A percentile compares a stretch with the other conserved stretches of the same genome.
Conservation (phyloP, 768 basidiomycete species). For the Pleurotus cornucopiae region DNA sequence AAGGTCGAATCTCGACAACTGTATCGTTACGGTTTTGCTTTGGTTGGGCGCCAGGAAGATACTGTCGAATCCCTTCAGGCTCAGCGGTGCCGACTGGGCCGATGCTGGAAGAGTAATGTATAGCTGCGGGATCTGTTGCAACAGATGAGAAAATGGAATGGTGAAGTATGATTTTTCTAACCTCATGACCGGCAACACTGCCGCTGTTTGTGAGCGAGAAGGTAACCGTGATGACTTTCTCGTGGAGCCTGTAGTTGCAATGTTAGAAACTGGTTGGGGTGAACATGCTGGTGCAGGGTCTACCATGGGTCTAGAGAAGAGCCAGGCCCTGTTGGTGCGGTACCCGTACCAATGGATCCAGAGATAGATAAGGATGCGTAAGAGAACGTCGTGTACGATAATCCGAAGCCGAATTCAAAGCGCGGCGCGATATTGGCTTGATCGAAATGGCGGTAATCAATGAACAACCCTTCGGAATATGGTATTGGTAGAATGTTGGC, state of each 20-base stretch:
- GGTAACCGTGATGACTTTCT: conserved; percentile 44
- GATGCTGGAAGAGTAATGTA: conserved; percentile 48
- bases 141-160: neutral
- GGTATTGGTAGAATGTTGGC: conserved; percentile 40
- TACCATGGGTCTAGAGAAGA: conserved; percentile 51
- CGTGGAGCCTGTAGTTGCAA: conserved; percentile 37
- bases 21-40: conserved; percentile 40
- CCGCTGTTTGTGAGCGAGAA: conserved; percentile 55
- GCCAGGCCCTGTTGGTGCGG: conserved; percentile 40
- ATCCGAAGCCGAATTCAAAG: conserved; percentile 47
- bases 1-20: conserved; percentile 47
- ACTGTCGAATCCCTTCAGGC: conserved; percentile 55
- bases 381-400: conserved; percentile 56
- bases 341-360: conserved; percentile 37
- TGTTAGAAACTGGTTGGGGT: too few relatives aligned
- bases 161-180: conserved; percentile 14
- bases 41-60: conserved; percentile 40
- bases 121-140: conserved; percentile 46
- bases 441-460: conserved; percentile 60
- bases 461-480: conserved; percentile 55
- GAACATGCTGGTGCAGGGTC: too few relatives aligned
- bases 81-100: conserved; percentile 42
- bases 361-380: conserved; percentile 41
- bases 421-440: conserved; percentile 38
- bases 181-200: conserved; percentile 49